Evolutionary conservation across 306 rosid species (phyloP).

Genomic region (Acacia crassicarpa): DNA sequence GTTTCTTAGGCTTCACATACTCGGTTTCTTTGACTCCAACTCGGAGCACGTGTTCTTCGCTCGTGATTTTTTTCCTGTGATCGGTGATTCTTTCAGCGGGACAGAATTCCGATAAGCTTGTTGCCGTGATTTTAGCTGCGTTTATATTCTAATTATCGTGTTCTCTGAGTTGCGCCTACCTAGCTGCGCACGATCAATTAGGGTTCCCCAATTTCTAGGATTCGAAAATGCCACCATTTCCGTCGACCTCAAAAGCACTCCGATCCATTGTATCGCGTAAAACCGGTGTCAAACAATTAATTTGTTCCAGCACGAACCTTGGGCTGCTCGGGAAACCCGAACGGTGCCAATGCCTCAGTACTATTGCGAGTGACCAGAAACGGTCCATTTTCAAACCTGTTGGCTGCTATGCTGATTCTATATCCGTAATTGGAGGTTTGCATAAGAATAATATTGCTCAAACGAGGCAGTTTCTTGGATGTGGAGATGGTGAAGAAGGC

Average conservation of each 20-base stretch:
- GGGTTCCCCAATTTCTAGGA: conserved; percentile 18
- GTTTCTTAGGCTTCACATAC: conserved; percentile 29
- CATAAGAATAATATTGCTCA: conserved; percentile 35
- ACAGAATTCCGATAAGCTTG: neutral
- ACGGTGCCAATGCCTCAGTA: conserved; percentile 41
- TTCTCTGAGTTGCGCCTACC: neutral
- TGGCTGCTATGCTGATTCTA: conserved; percentile 21
- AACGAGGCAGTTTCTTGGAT: conserved; percentile 71
- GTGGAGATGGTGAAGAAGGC: conserved; percentile 88
- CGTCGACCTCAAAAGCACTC: conserved; percentile 59
- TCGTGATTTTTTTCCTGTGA: neutral
- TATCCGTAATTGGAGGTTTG: conserved; percentile 10
- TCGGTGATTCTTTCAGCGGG: neutral
- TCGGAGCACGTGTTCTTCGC: neutral
- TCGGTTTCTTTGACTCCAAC: neutral
- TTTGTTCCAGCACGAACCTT: conserved; percentile 33
- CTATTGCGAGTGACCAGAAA: conserved; percentile 36
- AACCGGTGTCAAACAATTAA: conserved; percentile 38
- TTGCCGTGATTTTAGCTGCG: neutral
- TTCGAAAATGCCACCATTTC: conserved; percentile 65
- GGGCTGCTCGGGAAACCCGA: conserved; percentile 25
- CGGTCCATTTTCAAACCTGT: conserved; percentile 35
- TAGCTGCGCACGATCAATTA: neutral
- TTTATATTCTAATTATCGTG: neutral
- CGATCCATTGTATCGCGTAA: conserved; percentile 50